Percentiles rank a stretch among this genome's conserved stretches.
These are phyloP conservation scores for Coprinopsis strossmayeri DNA, from an alignment of 768 basidiomycete species.

Conservation along the genomic window DNA sequence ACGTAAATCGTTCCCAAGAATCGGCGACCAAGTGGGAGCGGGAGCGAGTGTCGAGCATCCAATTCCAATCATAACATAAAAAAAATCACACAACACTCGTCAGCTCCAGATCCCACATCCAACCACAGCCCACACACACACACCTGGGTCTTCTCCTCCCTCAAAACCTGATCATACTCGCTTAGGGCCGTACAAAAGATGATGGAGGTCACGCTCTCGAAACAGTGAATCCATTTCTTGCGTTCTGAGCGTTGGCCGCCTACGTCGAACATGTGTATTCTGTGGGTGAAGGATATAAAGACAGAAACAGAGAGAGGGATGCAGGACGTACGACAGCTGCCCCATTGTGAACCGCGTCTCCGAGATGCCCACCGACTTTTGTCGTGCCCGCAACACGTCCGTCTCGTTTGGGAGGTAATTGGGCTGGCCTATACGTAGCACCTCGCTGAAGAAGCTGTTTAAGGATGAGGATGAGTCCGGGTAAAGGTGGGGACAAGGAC, in stretches of 20 bases:
- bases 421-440: slow-evolving; percentile 69
- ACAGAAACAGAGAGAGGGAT: not conserved
- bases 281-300: slow-evolving; percentile 12
- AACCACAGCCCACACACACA: slow-evolving; percentile 13
- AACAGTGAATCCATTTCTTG: slow-evolving; percentile 76
- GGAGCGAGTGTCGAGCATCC: no score
- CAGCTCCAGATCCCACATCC: not conserved
- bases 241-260: slow-evolving; percentile 77
- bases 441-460: slow-evolving; percentile 77
- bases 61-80: no score
- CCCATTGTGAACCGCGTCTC: slow-evolving; percentile 82
- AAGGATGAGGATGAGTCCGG: not conserved
- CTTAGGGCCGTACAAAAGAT: slow-evolving; percentile 64
- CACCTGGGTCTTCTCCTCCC: slow-evolving; percentile 63
- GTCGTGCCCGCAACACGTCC: slow-evolving; percentile 83
- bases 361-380: slow-evolving; percentile 85
- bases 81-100: no score
- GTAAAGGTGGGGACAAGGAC: not conserved
- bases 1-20: no score
- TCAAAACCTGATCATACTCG: slow-evolving; percentile 69
- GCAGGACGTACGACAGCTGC: slow-evolving; percentile 42
- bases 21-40: no score
- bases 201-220: slow-evolving; percentile 55
- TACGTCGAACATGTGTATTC: slow-evolving; percentile 71
- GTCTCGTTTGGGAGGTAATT: slow-evolving; percentile 80